A percentile compares a stretch with the other conserved stretches of the same genome.
phyloP scores from a whole-genome alignment of 768 basidiomycete species.

The Leccinellum albellum region DNA sequence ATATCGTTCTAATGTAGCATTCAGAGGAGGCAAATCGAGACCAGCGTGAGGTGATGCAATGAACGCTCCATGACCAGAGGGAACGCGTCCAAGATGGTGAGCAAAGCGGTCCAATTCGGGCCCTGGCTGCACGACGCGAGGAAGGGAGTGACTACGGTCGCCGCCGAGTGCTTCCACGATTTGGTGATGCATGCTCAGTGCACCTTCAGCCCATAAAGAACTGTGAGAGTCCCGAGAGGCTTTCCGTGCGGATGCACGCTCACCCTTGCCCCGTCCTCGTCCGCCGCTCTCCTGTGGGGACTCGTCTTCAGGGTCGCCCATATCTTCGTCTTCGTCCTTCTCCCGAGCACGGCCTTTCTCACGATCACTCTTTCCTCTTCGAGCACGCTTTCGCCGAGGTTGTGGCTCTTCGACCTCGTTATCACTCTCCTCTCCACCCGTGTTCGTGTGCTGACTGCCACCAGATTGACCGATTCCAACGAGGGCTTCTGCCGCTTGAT shows the following conservation, averaged over 20 bases:
- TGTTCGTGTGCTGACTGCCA: constrained; percentile 33
- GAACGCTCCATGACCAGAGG: constrained; percentile 33
- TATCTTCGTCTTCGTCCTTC: constrained; percentile 46
- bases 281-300: constrained; percentile 31
- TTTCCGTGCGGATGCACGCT: constrained; percentile 34
- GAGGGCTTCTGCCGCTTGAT: constrained; percentile 85
- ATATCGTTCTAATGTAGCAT: constrained; percentile 37
- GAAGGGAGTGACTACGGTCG: constrained; percentile 32
- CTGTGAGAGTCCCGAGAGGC: constrained; percentile 35
- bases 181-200: constrained; percentile 33
- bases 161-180: constrained; percentile 34
- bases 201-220: constrained; percentile 33
- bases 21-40: constrained; percentile 63
- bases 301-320: constrained; percentile 42
- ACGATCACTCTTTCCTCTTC: constrained; percentile 37
- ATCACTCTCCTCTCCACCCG: constrained; percentile 42
- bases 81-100: constrained; percentile 33
- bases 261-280: constrained; percentile 35
- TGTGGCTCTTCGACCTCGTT: constrained; percentile 39
- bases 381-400: constrained; percentile 58
- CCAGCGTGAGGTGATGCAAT: constrained; percentile 40
- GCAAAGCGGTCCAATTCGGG: constrained; percentile 32
- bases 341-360: constrained; percentile 35
- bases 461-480: constrained; percentile 70
- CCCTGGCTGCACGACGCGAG: constrained; percentile 29